Conservation (phyloP, 2,329 filamentous ascomycete species). For the Aspergillus eucalypticola region DNA sequence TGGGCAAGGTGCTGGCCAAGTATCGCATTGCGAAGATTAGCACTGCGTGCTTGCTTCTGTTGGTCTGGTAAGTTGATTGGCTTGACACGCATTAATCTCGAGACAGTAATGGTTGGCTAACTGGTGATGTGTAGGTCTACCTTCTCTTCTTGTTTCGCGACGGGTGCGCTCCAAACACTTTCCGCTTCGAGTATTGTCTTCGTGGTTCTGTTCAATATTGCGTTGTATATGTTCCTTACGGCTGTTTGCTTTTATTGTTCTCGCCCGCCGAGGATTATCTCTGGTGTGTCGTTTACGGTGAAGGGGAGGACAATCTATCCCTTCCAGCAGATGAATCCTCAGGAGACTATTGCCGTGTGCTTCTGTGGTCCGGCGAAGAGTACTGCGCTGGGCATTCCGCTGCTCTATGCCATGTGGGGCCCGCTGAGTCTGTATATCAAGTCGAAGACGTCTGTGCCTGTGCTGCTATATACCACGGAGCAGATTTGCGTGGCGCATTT, state of each 20-base stretch:
- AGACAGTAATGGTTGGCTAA: neutral
- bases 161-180: constrained; percentile 60
- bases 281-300: neutral
- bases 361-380: constrained; percentile 75
- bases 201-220: constrained; percentile 67
- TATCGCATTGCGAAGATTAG: constrained; percentile 54
- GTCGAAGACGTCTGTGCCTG: constrained; percentile 41
- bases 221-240: constrained; percentile 64
- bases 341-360: constrained; percentile 68
- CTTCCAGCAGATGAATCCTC: constrained; percentile 49
- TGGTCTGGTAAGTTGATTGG: constrained; percentile 53
- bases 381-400: constrained; percentile 67
- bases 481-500: constrained; percentile 43
- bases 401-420: constrained; percentile 65
- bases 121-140: constrained; percentile 39
- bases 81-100: neutral
- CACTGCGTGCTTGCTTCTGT: constrained; percentile 49
- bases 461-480: constrained; percentile 43
- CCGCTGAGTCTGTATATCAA: constrained; percentile 36
- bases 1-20: constrained; percentile 47
- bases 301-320: constrained; percentile 14
- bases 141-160: constrained; percentile 57
- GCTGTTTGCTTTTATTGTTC: constrained; percentile 56
- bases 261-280: constrained; percentile 35
- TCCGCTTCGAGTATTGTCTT: constrained; percentile 65